Evolutionary conservation across 371 early-diverging fungal genomes (phyloP), one percentile per base, ranked within the genome.

Genomic region (Smittium mucronatum): DNA sequence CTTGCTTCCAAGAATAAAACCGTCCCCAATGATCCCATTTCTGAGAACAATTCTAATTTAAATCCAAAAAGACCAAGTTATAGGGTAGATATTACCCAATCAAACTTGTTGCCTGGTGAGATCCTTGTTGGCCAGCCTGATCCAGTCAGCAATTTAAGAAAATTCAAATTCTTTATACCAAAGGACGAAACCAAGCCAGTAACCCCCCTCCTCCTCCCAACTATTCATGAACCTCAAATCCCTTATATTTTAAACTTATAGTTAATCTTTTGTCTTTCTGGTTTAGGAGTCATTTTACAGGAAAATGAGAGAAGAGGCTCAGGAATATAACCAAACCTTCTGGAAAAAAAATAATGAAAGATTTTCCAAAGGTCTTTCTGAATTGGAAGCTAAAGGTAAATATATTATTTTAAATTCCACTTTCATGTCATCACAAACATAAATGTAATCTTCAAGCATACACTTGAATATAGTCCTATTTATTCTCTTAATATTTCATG

Each of bases 301-400:
- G 57, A 74, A 78, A 67, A 63, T 80, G 57, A 81, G 84, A 63
- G 83, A 87, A 71, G 74, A 79, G 28, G 86, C 85, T 11, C 84
- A 85, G 68, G 75, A 73, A 21, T 85, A 81, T 57, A 87, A 91
- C 75, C 86, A 89, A 65, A 73, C 77, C 28, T 91, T 90, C 73
- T 91, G 92, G 92, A 77, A 78, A n/a, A 76, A 75, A 67, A 91
- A 91, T 73, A 91, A 91, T 71, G 74, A 70, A 28, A 75, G 84
- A 74, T 91, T 91, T 73, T 75, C 75, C 66, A 70, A 78, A 30
- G 90, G 87, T 25, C 87, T 88, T 67, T 79, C 75, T 31, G 84
- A 80, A 16, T 89, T 86, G 74, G 90, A 91, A 72, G 79, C 76
- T 25, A 72, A 82, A 70, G 78, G 89, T 89, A 47, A 81, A 71